These are phyloP conservation scores for Penicillium waksmanii DNA, from an alignment of 495 filamentous ascomycete genomes.

Conservation along the genomic window DNA sequence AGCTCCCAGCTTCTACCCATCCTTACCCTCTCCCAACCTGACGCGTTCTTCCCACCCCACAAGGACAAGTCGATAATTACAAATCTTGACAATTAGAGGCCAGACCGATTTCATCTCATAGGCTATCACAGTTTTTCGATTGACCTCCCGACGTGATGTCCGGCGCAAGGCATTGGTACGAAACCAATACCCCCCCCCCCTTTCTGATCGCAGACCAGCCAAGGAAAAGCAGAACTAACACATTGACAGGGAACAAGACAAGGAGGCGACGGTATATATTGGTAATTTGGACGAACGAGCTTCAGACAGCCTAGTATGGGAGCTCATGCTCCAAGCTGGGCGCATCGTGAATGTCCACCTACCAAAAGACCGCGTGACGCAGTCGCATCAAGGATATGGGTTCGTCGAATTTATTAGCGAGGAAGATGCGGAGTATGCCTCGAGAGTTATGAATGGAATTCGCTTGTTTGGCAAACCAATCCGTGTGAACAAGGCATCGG, in stretches of 20 bases:
- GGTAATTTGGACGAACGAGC: slow-evolving; percentile 98
- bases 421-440: slow-evolving; percentile 95
- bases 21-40: neutral
- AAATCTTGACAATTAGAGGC: neutral
- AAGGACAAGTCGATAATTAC: neutral
- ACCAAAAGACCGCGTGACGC: slow-evolving; percentile 95
- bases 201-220: neutral
- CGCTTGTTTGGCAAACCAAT: slow-evolving; percentile 93
- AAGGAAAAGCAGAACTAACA: slow-evolving; percentile 8
- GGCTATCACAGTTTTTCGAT: neutral
- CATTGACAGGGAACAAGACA: slow-evolving; percentile 87
- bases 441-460: slow-evolving; percentile 95
- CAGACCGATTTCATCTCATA: neutral
- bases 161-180: slow-evolving; percentile 80
- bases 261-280: slow-evolving; percentile 97
- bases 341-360: slow-evolving; percentile 97
- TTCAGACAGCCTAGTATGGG: slow-evolving; percentile 88
- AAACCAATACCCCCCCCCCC: neutral
- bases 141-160: slow-evolving; percentile 55
- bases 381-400: slow-evolving; percentile 95
- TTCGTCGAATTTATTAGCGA: slow-evolving; percentile 98
- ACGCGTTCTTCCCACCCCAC: neutral
- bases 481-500: slow-evolving; percentile 93
- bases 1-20: slow-evolving; percentile 6
- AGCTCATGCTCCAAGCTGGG: slow-evolving; percentile 96